Conservation (phyloP, 257 asterid species). For the Capsicum chinense region DNA sequence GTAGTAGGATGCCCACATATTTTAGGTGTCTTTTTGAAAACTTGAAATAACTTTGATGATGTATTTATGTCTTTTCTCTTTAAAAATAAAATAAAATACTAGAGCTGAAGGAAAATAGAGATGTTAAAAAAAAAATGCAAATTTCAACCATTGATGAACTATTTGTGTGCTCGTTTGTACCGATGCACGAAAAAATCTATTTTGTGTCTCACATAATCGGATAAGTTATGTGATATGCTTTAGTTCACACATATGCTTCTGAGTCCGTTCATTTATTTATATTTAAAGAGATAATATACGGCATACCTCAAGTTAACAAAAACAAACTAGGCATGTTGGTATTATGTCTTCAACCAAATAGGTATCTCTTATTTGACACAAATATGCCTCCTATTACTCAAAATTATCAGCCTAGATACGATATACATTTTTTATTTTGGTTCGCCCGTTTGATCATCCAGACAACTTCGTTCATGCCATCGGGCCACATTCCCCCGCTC, state of each 20-base stretch:
- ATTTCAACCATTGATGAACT: neutral
- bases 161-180: too few relatives aligned
- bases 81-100: too few relatives aligned
- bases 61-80: too few relatives aligned
- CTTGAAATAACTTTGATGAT: too few relatives aligned
- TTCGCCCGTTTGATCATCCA: too few relatives aligned
- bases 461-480: too few relatives aligned
- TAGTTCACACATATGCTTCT: neutral
- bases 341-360: neutral
- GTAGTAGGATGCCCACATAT: too few relatives aligned
- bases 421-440: too few relatives aligned
- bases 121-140: neutral
- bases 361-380: neutral
- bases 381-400: neutral
- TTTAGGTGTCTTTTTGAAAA: too few relatives aligned
- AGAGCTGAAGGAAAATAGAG: neutral
- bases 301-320: neutral
- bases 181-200: neutral
- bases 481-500: too few relatives aligned
- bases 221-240: neutral
- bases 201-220: neutral
- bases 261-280: too few relatives aligned
- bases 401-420: too few relatives aligned
- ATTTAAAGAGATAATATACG: neutral
- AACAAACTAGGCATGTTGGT: neutral